Percentiles rank a stretch among this genome's conserved stretches.
phyloP scores from a whole-genome alignment of 345 rosid genomes.

The Lumnitzera littorea region DNA sequence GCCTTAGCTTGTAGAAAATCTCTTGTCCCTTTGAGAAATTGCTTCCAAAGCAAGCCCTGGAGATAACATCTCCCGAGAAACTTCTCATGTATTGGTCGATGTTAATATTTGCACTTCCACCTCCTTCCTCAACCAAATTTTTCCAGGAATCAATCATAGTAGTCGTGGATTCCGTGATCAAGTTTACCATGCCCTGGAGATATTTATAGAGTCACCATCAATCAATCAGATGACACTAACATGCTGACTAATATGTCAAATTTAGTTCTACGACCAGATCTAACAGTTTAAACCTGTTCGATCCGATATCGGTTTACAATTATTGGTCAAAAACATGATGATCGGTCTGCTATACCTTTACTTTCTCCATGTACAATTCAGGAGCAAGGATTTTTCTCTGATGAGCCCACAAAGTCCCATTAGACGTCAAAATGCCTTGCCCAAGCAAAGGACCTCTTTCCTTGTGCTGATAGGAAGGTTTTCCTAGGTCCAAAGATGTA shows the following conservation, averaged over 20 bases:
- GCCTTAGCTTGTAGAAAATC: conserved; percentile 29
- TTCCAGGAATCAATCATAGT: conserved; percentile 29
- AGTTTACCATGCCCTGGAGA: conserved; percentile 25
- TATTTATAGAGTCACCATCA: background rate
- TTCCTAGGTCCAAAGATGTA: conserved; percentile 37
- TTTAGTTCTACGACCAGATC: background rate
- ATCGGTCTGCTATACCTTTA: conserved; percentile 22
- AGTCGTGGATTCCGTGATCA: conserved; percentile 24
- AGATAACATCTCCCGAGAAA: conserved; percentile 45
- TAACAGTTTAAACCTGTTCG: background rate
- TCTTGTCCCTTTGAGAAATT: conserved; percentile 24
- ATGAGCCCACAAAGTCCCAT: conserved; percentile 36
- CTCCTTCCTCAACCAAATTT: conserved; percentile 12
- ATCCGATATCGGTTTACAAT: background rate
- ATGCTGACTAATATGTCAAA: too few species aligned
- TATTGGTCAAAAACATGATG: too few species aligned
- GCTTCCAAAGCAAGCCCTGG: conserved; percentile 46
- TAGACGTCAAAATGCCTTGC: conserved; percentile 44
- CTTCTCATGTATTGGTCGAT: conserved; percentile 26
- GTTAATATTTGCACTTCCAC: conserved; percentile 26
- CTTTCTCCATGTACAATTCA: conserved; percentile 36
- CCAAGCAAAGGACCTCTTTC: conserved; percentile 43
- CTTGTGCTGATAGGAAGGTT: conserved; percentile 36
- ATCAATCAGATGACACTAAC: too few species aligned
- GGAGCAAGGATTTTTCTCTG: conserved; percentile 48